Evolutionary conservation across 441 rosid genomes (phyloP).

Genomic region (Viola pubescens): DNA sequence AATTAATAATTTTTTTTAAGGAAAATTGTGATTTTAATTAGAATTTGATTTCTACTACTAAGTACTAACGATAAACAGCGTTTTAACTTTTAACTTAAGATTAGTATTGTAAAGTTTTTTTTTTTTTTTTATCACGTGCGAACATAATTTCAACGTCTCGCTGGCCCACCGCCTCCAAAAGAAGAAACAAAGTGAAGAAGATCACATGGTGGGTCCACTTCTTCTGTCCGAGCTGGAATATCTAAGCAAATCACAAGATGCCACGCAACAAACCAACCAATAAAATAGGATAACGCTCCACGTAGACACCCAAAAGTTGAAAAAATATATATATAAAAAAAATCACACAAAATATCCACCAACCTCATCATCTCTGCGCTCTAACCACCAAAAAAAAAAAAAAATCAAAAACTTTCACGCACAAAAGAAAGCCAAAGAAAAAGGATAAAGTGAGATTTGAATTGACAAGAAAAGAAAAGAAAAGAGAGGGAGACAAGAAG

Average conservation of each 20-base stretch:
- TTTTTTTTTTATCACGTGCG: too few relatives aligned
- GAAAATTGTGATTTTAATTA: too few relatives aligned
- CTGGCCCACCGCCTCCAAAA: not conserved
- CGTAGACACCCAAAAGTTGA: not conserved
- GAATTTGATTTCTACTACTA: too few relatives aligned
- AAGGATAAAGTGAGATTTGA: too few relatives aligned
- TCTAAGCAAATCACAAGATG: constrained; percentile 12
- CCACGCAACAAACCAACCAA: constrained; percentile 14
- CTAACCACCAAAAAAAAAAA: not conserved
- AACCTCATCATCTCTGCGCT: too few relatives aligned
- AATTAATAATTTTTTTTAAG: too few relatives aligned
- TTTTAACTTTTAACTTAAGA: too few relatives aligned
- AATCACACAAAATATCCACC: not conserved
- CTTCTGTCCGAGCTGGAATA: constrained; percentile 19
- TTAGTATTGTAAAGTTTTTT: too few relatives aligned
- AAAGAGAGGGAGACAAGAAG: constrained; percentile 14
- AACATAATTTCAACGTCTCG: not conserved
- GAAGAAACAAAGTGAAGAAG: not conserved
- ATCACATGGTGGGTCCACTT: constrained; percentile 4
- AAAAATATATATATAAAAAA: not conserved
- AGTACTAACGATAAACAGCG: too few relatives aligned
- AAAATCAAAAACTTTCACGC: too few relatives aligned
- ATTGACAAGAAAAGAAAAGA: not conserved
- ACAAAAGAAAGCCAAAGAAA: too few relatives aligned
- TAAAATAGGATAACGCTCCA: constrained; percentile 31